Base-by-base conservation (phyloP, 495 filamentous ascomycete genomes). In the Amorphotheca resinae region DNA sequence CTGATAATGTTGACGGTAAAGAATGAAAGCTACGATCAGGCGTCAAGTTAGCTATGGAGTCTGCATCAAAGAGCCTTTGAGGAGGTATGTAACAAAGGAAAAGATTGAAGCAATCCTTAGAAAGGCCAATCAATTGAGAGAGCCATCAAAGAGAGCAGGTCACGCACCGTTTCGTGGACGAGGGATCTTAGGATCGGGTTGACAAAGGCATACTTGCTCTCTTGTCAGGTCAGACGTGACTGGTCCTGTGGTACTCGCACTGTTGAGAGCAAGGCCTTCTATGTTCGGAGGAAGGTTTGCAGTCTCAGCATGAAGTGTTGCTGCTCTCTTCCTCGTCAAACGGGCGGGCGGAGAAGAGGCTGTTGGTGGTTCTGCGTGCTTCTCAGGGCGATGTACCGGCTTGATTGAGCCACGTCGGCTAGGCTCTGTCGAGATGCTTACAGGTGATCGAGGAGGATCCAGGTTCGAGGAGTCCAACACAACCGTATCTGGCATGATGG, bases 1-100 rank as follows among this genome's bases (percentile, higher is more conserved):
- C 64, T 96, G 91, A 56, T 91, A 79, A 60, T 93, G 84, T 59
- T 96, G 91, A 22, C 91, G 84, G 64, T 95, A 98, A 52, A 98
- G 73, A 52, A 98, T 98, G 63, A 98, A 98, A 26, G 93, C 91
- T 98, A 59, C 50, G 55, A 60, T 55, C 49, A 53, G 22, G 4
- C 17, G 14, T 44, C 26, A 44, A 12, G 33, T 36, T 36, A 40
- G 38, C 22, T n/a, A 8, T 42, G 28, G 23, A 47, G 43, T 41
- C 40, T 12, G 12, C 28, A 22, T 47, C 49, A 52, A 52, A 48
- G 44, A 38, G 2, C 20, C 32, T 42, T 41, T 43, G n/a, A n/a
- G n/a, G n/a, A n/a, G 32, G 41, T 51, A 46, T 55, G 47, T 44
- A 33, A 53, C 44, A 51, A 52, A 50, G 42, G 50, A 50, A 23